Base-by-base conservation (phyloP, 768 basidiomycete species). In the Fomitopsis serialis region DNA sequence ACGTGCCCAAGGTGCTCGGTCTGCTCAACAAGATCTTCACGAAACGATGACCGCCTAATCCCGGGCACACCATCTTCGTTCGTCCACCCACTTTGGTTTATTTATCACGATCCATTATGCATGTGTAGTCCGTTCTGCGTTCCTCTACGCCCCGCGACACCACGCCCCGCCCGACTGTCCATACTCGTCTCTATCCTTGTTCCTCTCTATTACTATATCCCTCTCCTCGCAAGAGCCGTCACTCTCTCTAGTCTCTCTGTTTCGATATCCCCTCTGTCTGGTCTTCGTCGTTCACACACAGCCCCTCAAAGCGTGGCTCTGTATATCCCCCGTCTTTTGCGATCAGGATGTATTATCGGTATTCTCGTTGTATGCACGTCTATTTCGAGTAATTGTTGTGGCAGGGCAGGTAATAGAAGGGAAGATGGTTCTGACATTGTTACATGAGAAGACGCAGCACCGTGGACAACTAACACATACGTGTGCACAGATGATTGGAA, bases 11-110 rank as follows among this genome's bases (percentile, higher is more conserved):
- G 71, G 92, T 97, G 46, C 77, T 97, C 34, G 88, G 83, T 27
- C 79, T 97, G 52, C 77, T 96, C 64, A 96, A 92, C 78, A 96
- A 96, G 75, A 92, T 96, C 58, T 92, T 93, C 65, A 85, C 87
- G 21, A 91, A 90, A 73, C 87, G 90, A 70, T 90, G 73, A 85
- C 11, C 29, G 29, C 29, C 11, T 11, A 32, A 5, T 32, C 29
- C 6, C 29, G 6, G 29, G 29, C 5, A 11, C 11, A 11, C 11
- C 21, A 27, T 45, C 3, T 46, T 46, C 24, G 19, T 35, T 37
- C 52, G 15, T 24, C 23, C 45, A 29, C 23, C 19, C 25, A 15
- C 35, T 42, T 23, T 23, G 19, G 23, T 34, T 42, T 53, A 53
- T 53, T 53, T 51, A 51, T 49, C 44, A 53, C 45, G 52, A 53